These are phyloP conservation scores for Limonomyces culmigenus DNA, from an alignment of 1,284 basidiomycete species.

Conservation along the genomic window DNA sequence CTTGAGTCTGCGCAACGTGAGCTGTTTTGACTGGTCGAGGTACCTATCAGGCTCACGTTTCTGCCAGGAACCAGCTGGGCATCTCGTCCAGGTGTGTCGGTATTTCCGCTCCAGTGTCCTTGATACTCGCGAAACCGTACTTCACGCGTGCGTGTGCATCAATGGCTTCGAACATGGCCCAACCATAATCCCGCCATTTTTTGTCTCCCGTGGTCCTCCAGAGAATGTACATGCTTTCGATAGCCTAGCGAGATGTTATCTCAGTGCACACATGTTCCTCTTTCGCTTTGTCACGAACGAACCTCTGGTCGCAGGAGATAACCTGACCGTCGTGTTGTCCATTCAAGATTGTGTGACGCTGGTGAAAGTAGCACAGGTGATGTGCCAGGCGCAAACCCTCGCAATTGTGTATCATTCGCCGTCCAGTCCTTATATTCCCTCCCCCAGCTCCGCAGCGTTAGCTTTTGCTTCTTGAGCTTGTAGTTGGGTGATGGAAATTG, in stretches of 20 bases:
- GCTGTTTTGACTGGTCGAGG: slow-evolving; percentile 3
- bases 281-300: too few relatives aligned
- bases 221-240: slow-evolving; percentile 53
- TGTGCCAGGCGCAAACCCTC: too few relatives aligned
- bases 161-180: slow-evolving; percentile 59
- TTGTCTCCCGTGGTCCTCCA: slow-evolving; percentile 54
- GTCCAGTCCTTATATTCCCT: too few relatives aligned
- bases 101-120: slow-evolving; percentile 24
- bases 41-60: slow-evolving; percentile 27
- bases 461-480: too few relatives aligned
- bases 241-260: slow-evolving; percentile 31
- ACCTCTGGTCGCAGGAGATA: too few relatives aligned
- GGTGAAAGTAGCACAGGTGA: too few relatives aligned
- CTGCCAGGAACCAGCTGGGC: slow-evolving; percentile 63
- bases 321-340: too few relatives aligned
- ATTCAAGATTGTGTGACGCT: too few relatives aligned
- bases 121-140: slow-evolving; percentile 41
- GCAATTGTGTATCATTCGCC: too few relatives aligned
- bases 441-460: too few relatives aligned
- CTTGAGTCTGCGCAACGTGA: slow-evolving; percentile 28
- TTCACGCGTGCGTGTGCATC: slow-evolving; percentile 36
- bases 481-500: too few relatives aligned
- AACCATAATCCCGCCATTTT: slow-evolving; percentile 65
- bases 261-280: too few relatives aligned
- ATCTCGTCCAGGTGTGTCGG: slow-evolving; percentile 31